Evolutionary conservation across 2,329 filamentous ascomycete species (phyloP).

Genomic region (Aspergillus ruber): DNA sequence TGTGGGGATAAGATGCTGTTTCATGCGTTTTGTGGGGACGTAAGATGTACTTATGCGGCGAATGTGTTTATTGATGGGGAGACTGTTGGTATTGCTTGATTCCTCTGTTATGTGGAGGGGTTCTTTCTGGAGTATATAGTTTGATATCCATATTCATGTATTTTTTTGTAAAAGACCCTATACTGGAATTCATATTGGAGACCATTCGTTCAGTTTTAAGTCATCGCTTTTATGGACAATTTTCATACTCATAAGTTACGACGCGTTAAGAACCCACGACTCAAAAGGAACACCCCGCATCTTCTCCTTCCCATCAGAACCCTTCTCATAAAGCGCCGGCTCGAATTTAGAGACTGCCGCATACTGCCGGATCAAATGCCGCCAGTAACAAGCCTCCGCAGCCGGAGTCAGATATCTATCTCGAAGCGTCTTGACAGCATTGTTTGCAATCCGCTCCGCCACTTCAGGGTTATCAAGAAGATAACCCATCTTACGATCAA

Average conservation of each 20-base stretch:
- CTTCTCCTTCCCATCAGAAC: conserved; percentile 22
- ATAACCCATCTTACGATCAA: conserved; percentile 39
- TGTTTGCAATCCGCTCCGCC: conserved; percentile 47
- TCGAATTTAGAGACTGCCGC: conserved; percentile 36
- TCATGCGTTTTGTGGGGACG: conserved; percentile 24
- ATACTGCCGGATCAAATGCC: conserved; percentile 38
- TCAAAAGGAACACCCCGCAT: conserved; percentile 36
- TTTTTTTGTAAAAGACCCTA: too few relatives aligned
- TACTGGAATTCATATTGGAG: too few relatives aligned
- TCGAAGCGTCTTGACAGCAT: conserved; percentile 43
- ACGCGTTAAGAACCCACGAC: conserved; percentile 29
- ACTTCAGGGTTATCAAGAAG: conserved; percentile 38
- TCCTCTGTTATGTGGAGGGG: too few relatives aligned
- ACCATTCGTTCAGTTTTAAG: too few relatives aligned
- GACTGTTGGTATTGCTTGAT: conserved; percentile 12
- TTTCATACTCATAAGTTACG: neutral
- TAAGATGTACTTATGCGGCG: conserved; percentile 26
- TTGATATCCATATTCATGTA: too few relatives aligned
- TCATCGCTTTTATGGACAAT: neutral
- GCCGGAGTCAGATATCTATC: conserved; percentile 50
- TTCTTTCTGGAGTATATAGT: too few relatives aligned
- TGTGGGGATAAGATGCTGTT: conserved; percentile 28
- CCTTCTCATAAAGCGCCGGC: conserved; percentile 27
- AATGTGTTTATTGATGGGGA: conserved; percentile 16
- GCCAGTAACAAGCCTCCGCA: conserved; percentile 52